Conservation (phyloP, 2,329 filamentous ascomycete genomes). For the Apiospora kogelbergensis region DNA sequence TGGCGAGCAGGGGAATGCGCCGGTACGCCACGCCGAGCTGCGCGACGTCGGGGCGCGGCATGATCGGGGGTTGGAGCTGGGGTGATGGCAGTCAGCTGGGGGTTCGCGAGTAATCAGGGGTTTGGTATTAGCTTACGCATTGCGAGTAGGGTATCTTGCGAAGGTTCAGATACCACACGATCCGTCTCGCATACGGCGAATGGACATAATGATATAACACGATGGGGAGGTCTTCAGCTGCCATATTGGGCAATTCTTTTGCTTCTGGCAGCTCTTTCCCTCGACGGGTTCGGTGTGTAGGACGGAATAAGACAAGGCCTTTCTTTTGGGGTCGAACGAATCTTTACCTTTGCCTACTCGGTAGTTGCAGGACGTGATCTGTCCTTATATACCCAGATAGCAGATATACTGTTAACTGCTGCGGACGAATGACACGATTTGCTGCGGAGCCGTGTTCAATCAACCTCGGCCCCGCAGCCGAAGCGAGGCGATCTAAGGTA, state of each 20-base stretch:
- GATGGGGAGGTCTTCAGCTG: conserved; percentile 36
- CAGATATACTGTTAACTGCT: too few species aligned
- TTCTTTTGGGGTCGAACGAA: not conserved
- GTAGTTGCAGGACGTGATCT: not conserved
- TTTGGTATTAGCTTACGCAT: conserved; percentile 52
- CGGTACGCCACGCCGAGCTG: conserved; percentile 64
- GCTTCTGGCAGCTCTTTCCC: not conserved
- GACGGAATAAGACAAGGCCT: not conserved
- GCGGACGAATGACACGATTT: not conserved
- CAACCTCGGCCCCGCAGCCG: conserved; percentile 1
- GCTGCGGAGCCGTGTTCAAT: not conserved
- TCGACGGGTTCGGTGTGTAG: not conserved
- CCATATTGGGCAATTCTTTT: conserved; percentile 8
- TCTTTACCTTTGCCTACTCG: not conserved
- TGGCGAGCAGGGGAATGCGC: conserved; percentile 66
- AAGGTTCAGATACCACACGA: conserved; percentile 68
- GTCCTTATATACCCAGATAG: not conserved
- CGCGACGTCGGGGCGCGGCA: conserved; percentile 66
- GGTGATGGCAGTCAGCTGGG: not conserved
- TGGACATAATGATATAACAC: conserved; percentile 66
- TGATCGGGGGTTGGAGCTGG: conserved; percentile 64
- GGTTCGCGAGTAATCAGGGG: not conserved
- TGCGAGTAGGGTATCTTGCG: conserved; percentile 65
- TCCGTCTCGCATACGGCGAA: conserved; percentile 63
- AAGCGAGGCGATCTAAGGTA: not conserved